phyloP scores from a whole-genome alignment of 2,329 filamentous ascomycete species.

The Exophiala sp. region DNA sequence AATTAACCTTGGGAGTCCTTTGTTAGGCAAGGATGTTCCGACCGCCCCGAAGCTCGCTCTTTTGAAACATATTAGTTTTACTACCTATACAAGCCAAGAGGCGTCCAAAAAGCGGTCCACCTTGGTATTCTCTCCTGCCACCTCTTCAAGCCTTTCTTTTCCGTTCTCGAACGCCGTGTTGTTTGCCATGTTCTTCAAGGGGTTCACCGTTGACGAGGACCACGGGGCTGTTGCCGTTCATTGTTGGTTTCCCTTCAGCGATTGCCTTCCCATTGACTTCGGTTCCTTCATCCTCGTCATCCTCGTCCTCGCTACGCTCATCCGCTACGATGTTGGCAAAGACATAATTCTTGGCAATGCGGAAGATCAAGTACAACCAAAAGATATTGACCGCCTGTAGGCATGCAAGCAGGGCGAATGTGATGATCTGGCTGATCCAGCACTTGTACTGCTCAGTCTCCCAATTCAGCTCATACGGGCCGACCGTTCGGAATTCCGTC shows the following conservation, averaged over 20 bases:
- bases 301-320: conserved; percentile 43
- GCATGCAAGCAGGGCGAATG: conserved; percentile 31
- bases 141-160: conserved; percentile 22
- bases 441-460: conserved; percentile 36
- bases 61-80: background rate
- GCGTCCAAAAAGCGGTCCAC: background rate
- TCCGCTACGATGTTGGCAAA: conserved; percentile 34
- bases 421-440: conserved; percentile 33
- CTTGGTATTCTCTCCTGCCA: background rate
- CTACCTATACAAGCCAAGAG: background rate
- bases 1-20: too few relatives aligned
- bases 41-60: background rate
- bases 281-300: conserved; percentile 35
- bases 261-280: conserved; percentile 6
- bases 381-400: conserved; percentile 35
- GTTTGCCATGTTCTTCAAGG: conserved; percentile 29
- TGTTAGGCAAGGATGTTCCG: background rate
- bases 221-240: conserved; percentile 19
- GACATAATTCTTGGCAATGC: conserved; percentile 31
- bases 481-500: conserved; percentile 34
- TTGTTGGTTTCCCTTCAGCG: conserved; percentile 3
- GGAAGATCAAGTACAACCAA: conserved; percentile 33
- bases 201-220: conserved; percentile 39
- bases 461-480: conserved; percentile 35
- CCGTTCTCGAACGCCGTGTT: conserved; percentile 30